phyloP scores from a whole-genome alignment of 768 basidiomycete genomes.

The Kwoniella sp. region DNA sequence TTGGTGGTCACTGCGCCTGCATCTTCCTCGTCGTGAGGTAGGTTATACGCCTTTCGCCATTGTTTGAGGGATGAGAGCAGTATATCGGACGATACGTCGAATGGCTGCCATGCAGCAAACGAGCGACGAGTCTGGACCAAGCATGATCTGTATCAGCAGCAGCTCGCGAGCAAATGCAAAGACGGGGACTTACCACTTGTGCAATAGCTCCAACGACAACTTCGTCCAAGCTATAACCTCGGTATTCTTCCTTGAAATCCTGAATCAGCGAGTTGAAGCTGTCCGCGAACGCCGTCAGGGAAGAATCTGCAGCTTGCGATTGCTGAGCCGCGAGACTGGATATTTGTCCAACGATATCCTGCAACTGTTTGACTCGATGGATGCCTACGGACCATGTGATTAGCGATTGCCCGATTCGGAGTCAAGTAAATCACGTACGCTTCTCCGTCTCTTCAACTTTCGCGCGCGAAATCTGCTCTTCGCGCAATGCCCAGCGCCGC shows the following conservation, averaged over 20 bases:
- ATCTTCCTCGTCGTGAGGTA: constrained; percentile 28
- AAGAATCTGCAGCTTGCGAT: constrained; percentile 67
- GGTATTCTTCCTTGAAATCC: constrained; percentile 74
- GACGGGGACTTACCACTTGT: constrained; percentile 63
- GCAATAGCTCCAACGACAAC: constrained; percentile 89
- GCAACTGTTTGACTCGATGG: constrained; percentile 72
- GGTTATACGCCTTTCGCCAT: constrained; percentile 55
- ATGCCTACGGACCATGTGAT: constrained; percentile 64
- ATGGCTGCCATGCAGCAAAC: constrained; percentile 77
- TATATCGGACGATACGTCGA: constrained; percentile 67
- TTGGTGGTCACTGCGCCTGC: constrained; percentile 7
- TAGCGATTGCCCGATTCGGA: background rate
- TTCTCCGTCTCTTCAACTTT: constrained; percentile 76
- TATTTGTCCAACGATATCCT: constrained; percentile 74
- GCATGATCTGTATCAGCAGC: constrained; percentile 3
- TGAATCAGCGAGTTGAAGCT: constrained; percentile 72
- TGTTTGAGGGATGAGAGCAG: constrained; percentile 50
- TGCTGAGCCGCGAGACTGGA: constrained; percentile 66
- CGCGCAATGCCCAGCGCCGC: constrained; percentile 70
- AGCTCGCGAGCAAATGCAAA: background rate
- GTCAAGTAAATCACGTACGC: constrained; percentile 57
- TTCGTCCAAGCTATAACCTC: constrained; percentile 79
- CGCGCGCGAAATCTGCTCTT: constrained; percentile 71
- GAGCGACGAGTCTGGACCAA: constrained; percentile 60
- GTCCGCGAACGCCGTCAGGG: constrained; percentile 72